Evolutionary conservation across 1,139 yeast genomes (phyloP), one percentile per base, ranked within the genome.

Genomic region (Spathaspora sp.): DNA sequence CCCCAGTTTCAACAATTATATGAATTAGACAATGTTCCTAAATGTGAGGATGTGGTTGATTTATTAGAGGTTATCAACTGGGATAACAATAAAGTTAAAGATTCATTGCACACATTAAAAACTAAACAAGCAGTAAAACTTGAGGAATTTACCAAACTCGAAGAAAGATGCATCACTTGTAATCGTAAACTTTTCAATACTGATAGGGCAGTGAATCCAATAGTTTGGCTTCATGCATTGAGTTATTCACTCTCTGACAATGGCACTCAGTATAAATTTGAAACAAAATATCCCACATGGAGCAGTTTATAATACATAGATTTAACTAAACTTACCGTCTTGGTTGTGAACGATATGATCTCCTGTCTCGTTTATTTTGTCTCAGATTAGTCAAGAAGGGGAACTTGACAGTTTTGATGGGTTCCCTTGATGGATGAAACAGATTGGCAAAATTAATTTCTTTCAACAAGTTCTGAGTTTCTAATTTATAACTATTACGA

Each of bases 141-240:
- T 31, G 36, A 54, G 29, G 42, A 49, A 5, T 49, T 70, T 27
- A 60, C 63, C 39, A 37, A 47, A 7, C 44, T 40, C 27, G 62
- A 55, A 20, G 15, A 41, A 7, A 33, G 8, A 10, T 51, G 90
- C 56, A 47, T 51, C 0, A 76, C 67, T 13, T 85, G 90, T 62
- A 69, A 67, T 1, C 59, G 73, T 1, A 56, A 58, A 1, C 52
- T 76, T 9, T 75, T 59, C 34, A 56, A 71, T 47, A 56, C 63
- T 1, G 48, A 44, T 8, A 18, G 31, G 34, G 39, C 26, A 7
- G 36, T 29, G 13, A 38, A 45, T 20, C 40, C 47, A 51, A 64
- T 61, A 17, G 63, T 85, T 36, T 82, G 78, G 75, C 60, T 85
- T 43, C 90, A 85, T 67, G 84, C 89, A 0, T 73, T 44, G 24